Conservation (phyloP, 495 filamentous ascomycete genomes). For the Hyphodiscus hymeniophilus region DNA sequence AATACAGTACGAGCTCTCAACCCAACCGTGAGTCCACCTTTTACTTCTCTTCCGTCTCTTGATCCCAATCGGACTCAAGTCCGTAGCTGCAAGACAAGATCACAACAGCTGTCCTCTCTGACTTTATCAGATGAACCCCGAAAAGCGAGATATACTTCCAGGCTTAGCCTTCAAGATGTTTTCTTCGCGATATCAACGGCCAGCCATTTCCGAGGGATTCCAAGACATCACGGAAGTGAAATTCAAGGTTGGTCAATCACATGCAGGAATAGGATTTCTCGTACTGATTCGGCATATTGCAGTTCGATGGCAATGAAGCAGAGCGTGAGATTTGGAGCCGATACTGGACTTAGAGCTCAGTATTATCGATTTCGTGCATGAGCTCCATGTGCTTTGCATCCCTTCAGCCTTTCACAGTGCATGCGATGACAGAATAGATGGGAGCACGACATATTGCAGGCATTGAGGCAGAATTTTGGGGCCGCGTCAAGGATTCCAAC, state of each 20-base stretch:
- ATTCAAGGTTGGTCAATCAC: constrained; percentile 37
- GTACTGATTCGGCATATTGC: constrained; percentile 14
- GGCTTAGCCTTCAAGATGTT: constrained; percentile 74
- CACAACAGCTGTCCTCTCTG: neutral
- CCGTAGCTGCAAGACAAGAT: neutral
- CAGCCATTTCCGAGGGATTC: constrained; percentile 72
- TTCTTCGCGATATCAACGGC: constrained; percentile 58
- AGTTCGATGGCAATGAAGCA: constrained; percentile 50
- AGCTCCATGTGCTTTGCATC: neutral
- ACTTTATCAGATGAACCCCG: constrained; percentile 63
- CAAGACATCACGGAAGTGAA: constrained; percentile 57
- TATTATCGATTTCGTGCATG: constrained; percentile 2
- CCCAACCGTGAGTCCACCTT: constrained; percentile 27
- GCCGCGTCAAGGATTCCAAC: too few species aligned
- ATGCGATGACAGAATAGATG: too few species aligned
- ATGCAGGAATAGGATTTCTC: neutral
- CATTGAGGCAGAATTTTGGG: too few species aligned
- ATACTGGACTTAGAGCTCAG: constrained; percentile 56
- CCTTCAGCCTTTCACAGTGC: neutral
- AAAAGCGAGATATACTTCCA: constrained; percentile 65
- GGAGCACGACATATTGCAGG: too few species aligned
- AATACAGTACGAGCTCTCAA: constrained; percentile 75
- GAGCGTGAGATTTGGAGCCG: constrained; percentile 54
- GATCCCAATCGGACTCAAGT: neutral
- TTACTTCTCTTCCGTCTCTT: constrained; percentile 20